Conservation (phyloP, 1,139 yeast species). For the Debaryomycetaceae sp. region DNA sequence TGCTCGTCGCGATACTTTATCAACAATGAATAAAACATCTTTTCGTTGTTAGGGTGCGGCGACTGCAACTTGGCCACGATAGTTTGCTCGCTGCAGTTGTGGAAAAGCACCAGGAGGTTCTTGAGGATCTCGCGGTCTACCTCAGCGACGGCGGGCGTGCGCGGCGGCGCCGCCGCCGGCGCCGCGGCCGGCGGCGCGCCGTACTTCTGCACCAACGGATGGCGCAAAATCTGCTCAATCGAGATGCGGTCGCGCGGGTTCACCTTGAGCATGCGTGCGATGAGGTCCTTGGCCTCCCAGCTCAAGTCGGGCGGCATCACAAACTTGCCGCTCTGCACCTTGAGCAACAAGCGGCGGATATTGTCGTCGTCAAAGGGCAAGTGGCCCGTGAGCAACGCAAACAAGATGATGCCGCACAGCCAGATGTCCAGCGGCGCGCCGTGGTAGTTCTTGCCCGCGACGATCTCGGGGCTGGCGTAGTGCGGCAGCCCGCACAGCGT, state of each 20-base stretch:
- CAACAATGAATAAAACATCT: slow-evolving; percentile 80
- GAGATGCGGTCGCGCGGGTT: slow-evolving; percentile 76
- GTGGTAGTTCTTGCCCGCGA: slow-evolving; percentile 88
- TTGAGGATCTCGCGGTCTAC: slow-evolving; percentile 82
- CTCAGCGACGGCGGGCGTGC: no score
- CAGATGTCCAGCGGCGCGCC: slow-evolving; percentile 98
- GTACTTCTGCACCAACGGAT: slow-evolving; percentile 78
- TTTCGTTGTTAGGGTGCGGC: slow-evolving; percentile 70
- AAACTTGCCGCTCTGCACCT: slow-evolving; percentile 87
- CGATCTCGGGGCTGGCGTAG: slow-evolving; percentile 97
- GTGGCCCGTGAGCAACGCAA: slow-evolving; percentile 91
- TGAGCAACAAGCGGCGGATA: slow-evolving; percentile 75
- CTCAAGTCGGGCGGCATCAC: slow-evolving; percentile 79
- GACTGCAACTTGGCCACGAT: slow-evolving; percentile 59
- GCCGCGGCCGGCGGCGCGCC: slow-evolving; percentile 37
- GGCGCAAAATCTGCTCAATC: slow-evolving; percentile 66
- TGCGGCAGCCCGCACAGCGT: slow-evolving; percentile 99
- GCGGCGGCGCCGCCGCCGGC: slow-evolving; percentile 47
- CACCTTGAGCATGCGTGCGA: slow-evolving; percentile 74
- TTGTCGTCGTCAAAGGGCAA: slow-evolving; percentile 96
- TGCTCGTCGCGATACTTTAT: slow-evolving; percentile 84
- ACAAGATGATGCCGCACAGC: slow-evolving; percentile 96
- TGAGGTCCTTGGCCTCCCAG: slow-evolving; percentile 80
- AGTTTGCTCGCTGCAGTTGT: slow-evolving; percentile 66
- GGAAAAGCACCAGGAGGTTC: slow-evolving; percentile 85